phyloP scores from a whole-genome alignment of 2,329 filamentous ascomycete species.

The Thelonectria olida region DNA sequence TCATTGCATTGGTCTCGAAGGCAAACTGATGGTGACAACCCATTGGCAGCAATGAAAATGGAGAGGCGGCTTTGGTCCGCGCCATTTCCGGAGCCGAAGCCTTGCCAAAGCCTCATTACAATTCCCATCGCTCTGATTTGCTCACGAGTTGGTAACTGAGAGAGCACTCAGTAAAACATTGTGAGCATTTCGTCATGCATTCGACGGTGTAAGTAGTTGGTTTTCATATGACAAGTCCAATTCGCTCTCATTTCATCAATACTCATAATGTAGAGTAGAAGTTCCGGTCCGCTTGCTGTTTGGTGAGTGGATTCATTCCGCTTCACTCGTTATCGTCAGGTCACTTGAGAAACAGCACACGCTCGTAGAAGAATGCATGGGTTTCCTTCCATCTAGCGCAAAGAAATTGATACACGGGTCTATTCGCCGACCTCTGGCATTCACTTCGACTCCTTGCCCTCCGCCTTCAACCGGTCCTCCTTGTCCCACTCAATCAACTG shows the following conservation, averaged over 20 bases:
- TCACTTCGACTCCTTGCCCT: slow-evolving; percentile 43
- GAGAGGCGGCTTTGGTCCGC: background rate
- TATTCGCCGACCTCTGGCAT: slow-evolving; percentile 27
- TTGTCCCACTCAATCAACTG: slow-evolving; percentile 56
- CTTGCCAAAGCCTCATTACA: slow-evolving; percentile 6
- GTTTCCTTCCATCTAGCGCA: slow-evolving; percentile 27
- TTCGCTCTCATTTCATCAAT: background rate
- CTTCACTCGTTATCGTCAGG: background rate
- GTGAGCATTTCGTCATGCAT: background rate
- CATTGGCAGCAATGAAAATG: background rate
- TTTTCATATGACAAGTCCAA: background rate
- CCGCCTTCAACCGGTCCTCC: slow-evolving; percentile 50
- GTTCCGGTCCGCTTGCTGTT: background rate
- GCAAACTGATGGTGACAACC: too few species aligned
- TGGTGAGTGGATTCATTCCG: background rate
- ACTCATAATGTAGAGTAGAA: background rate
- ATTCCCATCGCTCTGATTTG: slow-evolving; percentile 28
- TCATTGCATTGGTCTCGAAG: too few species aligned
- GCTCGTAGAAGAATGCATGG: background rate
- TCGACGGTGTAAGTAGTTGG: background rate
- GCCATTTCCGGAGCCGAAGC: background rate
- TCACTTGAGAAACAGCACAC: background rate
- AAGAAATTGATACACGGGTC: slow-evolving; percentile 38
- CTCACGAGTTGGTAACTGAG: background rate
- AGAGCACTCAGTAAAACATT: background rate